Base-by-base conservation (phyloP, 495 filamentous ascomycete genomes). In the Achaetomiella virescens region DNA sequence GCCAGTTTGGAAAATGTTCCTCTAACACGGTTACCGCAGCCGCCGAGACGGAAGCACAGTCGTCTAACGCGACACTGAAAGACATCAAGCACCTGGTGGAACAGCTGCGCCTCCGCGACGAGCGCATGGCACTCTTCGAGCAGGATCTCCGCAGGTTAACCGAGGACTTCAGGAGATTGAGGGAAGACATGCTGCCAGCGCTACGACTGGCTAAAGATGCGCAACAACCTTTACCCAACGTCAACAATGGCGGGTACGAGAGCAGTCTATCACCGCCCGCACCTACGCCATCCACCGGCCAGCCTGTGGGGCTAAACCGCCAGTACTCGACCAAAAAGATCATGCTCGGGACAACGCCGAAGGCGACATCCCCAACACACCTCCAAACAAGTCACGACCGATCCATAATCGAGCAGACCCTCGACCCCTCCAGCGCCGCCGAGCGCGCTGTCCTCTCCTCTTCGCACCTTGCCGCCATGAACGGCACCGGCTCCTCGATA, bases 271-370 rank as follows among this genome's bases (percentile, higher is more conserved):
- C 77, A 0, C 77, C 80, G 42, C 76, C 79, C 2, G 75, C 74
- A 3, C 77, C 77, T 6, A 78, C 77, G 5, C 72, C 80, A 12
- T 72, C 74, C 6, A 73, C 76, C 0, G 70, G 78, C 61, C 72
- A 74, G 25, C 70, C 72, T 0, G 78, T 71, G 57, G 77, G 80
- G 18, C 70, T 90, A 38, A 87, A 85, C 45, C 80, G 90, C 58
- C 88, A 90, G 57, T 93, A 93, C 68, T 97, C 93, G 31, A 90
- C 85, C 44, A 96, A 97, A 74, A 87, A 90, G 73, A 82, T 93
- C 56, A 90, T 93, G 73, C 81, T 90, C 24, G 89, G 89, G 52
- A 77, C 80, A 20, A 86, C 84, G 31, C 87, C 91, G 5, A 96
- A 95, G 71, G 90, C 69, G 45, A 69, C 73, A 47, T 83, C 80